Evolutionary conservation across 208 protist species (phyloP).

Genomic region (Wallacemonas rigidus): DNA sequence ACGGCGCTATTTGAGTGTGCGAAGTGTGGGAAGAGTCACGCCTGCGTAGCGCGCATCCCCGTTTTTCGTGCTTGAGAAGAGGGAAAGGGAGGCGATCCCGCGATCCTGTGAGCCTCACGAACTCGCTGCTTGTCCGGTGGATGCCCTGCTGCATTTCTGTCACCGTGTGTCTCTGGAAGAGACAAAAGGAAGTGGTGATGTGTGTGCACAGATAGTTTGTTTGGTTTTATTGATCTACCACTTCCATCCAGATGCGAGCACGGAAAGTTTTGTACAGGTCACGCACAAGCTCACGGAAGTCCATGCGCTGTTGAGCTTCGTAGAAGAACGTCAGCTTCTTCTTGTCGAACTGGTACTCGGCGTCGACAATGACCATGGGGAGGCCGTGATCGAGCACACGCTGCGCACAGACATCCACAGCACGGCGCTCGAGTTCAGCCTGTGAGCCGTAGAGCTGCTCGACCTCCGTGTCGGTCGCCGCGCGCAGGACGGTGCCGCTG

Average conservation of each 20-base stretch:
- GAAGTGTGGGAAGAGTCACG: no score
- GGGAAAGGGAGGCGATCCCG: no score
- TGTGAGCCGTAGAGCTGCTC: conserved; percentile 70
- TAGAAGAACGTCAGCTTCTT: conserved; percentile 94
- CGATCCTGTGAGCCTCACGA: no score
- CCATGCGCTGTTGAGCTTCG: conserved; percentile 84
- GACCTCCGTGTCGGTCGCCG: conserved; percentile 64
- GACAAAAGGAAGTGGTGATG: neutral
- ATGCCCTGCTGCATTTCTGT: no score
- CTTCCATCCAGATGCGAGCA: conserved; percentile 91
- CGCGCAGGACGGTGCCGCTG: conserved; percentile 77
- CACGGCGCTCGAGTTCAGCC: conserved; percentile 78
- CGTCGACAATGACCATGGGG: conserved; percentile 90
- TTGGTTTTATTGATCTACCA: conserved; percentile 51
- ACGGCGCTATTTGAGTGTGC: neutral
- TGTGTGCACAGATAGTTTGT: neutral
- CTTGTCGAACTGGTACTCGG: conserved; percentile 92
- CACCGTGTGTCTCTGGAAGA: neutral
- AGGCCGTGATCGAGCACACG: conserved; percentile 81
- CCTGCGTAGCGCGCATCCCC: no score
- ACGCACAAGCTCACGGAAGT: conserved; percentile 88
- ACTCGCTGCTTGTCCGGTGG: no score
- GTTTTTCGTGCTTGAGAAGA: no score
- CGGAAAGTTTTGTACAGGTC: conserved; percentile 90
- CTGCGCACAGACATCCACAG: conserved; percentile 79